phyloP scores from a whole-genome alignment of 164 flowering plant genomes.

The Nymphaea thermarum region DNA sequence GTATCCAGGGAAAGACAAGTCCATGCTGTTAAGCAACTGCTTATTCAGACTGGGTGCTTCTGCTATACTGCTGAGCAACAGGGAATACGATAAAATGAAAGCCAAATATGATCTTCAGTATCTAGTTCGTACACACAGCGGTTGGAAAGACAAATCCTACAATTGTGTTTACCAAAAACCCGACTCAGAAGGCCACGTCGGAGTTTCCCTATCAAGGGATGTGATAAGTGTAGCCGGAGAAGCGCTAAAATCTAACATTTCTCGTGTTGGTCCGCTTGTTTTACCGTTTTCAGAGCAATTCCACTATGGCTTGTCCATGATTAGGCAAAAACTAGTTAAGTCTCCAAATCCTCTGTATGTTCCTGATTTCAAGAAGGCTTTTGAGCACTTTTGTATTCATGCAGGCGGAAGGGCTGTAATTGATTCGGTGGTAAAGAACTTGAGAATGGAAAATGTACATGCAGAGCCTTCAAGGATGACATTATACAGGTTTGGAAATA shows the following conservation, averaged over 20 bases:
- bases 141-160: constrained; percentile 14
- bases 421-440: constrained; percentile 5
- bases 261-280: constrained; percentile 23
- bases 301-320: constrained; percentile 9
- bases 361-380: constrained; percentile 3
- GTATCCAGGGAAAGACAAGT: constrained; percentile 32
- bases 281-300: constrained; percentile 25
- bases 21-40: constrained; percentile 50
- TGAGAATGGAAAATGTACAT: constrained; percentile 5
- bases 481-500: constrained; percentile 14
- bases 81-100: constrained; percentile 1
- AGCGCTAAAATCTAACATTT: constrained; percentile 19
- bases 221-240: constrained; percentile 19
- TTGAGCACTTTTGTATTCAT: constrained; percentile 11
- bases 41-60: constrained; percentile 47
- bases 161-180: constrained; percentile 16
- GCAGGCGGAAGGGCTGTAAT: constrained; percentile 13
- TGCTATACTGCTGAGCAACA: constrained; percentile 13
- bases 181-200: constrained; percentile 17
- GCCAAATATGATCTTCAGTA: constrained; percentile 30
- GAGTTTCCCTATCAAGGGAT: constrained; percentile 23
- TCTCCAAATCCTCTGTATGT: background rate
- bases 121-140: constrained; percentile 22
- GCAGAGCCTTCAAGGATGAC: constrained; percentile 12
- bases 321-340: background rate